These are phyloP conservation scores for Saccharomycopsis hybrid DNA, from an alignment of 1,139 yeast genomes.

Conservation along the genomic window DNA sequence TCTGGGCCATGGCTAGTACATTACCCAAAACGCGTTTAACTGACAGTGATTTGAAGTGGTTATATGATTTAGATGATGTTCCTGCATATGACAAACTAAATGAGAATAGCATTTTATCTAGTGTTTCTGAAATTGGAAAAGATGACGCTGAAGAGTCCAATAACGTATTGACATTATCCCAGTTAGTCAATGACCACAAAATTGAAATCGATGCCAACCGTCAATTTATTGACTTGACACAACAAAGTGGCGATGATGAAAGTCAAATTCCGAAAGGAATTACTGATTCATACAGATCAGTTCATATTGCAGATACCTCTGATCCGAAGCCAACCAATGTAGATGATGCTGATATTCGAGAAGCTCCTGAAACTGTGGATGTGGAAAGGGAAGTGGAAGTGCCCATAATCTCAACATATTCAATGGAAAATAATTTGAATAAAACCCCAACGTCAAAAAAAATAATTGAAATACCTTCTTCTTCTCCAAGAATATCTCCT, in stretches of 20 bases:
- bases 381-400: too few species aligned
- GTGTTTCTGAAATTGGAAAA: constrained; percentile 1
- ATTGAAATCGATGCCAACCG: background rate
- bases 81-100: background rate
- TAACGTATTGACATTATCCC: constrained; percentile 15
- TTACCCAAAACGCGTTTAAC: constrained; percentile 16
- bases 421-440: too few species aligned
- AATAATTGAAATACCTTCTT: constrained; percentile 13
- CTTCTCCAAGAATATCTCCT: constrained; percentile 19
- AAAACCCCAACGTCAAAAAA: background rate
- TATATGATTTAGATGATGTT: constrained; percentile 11
- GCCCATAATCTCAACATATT: too few species aligned
- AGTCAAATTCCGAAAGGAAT: too few species aligned
- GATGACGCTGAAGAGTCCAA: background rate
- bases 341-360: too few species aligned
- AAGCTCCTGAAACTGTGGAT: too few species aligned
- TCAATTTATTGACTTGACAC: constrained; percentile 4
- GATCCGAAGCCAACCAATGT: too few species aligned
- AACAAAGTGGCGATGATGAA: too few species aligned
- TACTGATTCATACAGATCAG: too few species aligned
- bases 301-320: too few species aligned
- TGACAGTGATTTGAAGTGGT: constrained; percentile 19
- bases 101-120: background rate
- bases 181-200: constrained; percentile 5
- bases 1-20: constrained; percentile 20